A percentile compares a stretch with the other conserved stretches of the same genome.
phyloP scores from a whole-genome alignment of 2,329 filamentous ascomycete species.

The Aspergillus vadensis region DNA sequence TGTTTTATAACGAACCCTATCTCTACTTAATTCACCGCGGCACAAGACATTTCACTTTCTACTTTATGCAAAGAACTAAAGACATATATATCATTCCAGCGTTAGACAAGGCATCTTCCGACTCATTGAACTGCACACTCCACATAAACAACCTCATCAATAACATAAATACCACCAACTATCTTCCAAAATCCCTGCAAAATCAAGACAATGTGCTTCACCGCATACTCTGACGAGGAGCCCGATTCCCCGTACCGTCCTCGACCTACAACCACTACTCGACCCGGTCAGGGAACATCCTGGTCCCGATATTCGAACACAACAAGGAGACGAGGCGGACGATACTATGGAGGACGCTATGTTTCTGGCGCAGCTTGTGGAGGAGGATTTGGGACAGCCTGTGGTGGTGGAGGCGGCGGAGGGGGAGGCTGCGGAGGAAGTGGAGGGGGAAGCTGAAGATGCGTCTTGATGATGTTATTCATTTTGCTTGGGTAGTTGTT shows the following conservation, averaged over 20 bases:
- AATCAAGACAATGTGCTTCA: background rate
- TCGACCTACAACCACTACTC: background rate
- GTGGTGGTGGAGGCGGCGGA: background rate
- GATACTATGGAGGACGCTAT: background rate
- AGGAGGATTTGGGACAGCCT: background rate
- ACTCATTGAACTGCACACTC: too few species aligned
- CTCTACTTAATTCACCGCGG: too few species aligned
- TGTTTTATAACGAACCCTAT: too few species aligned
- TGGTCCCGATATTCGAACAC: background rate
- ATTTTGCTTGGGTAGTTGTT: background rate
- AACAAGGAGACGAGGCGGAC: background rate
- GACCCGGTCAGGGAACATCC: background rate
- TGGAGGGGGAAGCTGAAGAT: background rate
- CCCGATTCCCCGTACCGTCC: background rate
- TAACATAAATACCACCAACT: too few species aligned
- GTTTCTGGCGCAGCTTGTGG: background rate
- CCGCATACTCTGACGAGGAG: background rate
- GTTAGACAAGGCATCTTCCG: too few species aligned
- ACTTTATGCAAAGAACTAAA: too few species aligned
- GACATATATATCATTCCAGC: too few species aligned
- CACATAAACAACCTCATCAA: too few species aligned
- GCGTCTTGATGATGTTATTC: background rate
- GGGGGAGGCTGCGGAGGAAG: background rate
- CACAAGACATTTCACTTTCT: too few species aligned
- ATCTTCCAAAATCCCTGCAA: too few species aligned